Evolutionary conservation across 345 rosid genomes (phyloP).

Genomic region (Xanthoceras sorbifolium): DNA sequence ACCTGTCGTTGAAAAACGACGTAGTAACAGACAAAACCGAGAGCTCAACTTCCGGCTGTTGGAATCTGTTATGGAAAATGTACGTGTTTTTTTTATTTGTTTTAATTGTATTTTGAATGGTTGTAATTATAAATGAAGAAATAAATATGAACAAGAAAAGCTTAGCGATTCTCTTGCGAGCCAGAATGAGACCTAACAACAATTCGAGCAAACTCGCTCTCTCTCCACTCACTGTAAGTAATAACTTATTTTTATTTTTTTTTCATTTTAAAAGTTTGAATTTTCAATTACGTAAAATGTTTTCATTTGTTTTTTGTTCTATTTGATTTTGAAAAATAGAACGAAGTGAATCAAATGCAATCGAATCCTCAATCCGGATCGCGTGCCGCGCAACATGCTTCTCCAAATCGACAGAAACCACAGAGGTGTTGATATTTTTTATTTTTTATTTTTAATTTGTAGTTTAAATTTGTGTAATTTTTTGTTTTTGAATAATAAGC

Average conservation of each 20-base stretch:
- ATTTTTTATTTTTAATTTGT: background rate
- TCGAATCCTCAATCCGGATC: constrained; percentile 36
- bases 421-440: constrained; percentile 28
- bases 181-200: constrained; percentile 61
- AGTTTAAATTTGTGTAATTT: constrained; percentile 19
- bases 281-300: too few relatives aligned
- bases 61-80: background rate
- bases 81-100: background rate
- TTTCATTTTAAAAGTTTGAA: too few relatives aligned
- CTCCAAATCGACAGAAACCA: constrained; percentile 20
- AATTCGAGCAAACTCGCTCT: constrained; percentile 44
- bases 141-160: constrained; percentile 72
- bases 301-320: background rate
- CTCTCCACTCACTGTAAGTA: constrained; percentile 57
- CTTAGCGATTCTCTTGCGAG: constrained; percentile 66
- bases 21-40: background rate
- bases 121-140: constrained; percentile 4
- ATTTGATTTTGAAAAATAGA: constrained; percentile 28
- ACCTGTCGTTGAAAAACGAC: background rate
- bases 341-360: constrained; percentile 34
- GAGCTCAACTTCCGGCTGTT: background rate
- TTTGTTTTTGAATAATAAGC: background rate
- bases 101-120: background rate
- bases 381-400: constrained; percentile 15
- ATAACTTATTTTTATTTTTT: too few relatives aligned